phyloP scores from a whole-genome alignment of 1,139 yeast species.

The Protomyces inundatus region DNA sequence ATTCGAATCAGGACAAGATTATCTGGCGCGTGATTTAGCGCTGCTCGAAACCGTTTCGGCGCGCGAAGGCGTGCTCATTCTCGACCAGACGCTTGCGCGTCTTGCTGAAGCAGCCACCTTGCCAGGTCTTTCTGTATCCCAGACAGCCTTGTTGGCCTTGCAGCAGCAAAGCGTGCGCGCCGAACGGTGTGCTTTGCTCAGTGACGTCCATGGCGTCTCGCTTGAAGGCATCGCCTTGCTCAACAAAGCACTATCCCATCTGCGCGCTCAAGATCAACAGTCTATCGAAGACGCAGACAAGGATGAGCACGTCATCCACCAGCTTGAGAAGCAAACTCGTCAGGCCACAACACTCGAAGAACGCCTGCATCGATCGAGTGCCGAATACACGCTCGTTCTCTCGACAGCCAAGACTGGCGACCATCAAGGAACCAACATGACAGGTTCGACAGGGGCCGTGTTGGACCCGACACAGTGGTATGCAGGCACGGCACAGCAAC shows the following conservation, averaged over 20 bases:
- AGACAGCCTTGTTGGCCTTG: not conserved
- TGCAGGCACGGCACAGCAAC: slow-evolving; percentile 12
- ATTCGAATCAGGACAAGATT: slow-evolving; percentile 3
- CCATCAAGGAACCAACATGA: not conserved
- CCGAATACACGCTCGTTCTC: slow-evolving; percentile 1
- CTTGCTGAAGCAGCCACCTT: not conserved
- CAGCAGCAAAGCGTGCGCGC: not conserved
- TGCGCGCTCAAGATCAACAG: not conserved
- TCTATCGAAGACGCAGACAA: not conserved
- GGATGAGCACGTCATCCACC: not conserved
- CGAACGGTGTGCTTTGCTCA: slow-evolving; percentile 14
- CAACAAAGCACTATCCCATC: slow-evolving; percentile 5
- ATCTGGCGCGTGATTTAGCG: slow-evolving; percentile 7
- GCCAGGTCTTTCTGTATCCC: slow-evolving; percentile 1
- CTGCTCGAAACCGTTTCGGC: slow-evolving; percentile 3
- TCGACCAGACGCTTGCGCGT: slow-evolving; percentile 10
- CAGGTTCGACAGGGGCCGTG: not conserved
- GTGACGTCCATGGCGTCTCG: slow-evolving; percentile 5
- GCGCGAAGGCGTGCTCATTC: slow-evolving; percentile 13
- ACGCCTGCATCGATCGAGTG: not conserved
- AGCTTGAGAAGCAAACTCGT: not conserved
- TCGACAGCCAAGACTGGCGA: not conserved
- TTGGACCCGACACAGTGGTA: slow-evolving; percentile 6
- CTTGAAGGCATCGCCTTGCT: slow-evolving; percentile 18
- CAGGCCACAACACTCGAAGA: not conserved